Conservation (phyloP, 768 basidiomycete species). For the Leccinum disarticulatum region DNA sequence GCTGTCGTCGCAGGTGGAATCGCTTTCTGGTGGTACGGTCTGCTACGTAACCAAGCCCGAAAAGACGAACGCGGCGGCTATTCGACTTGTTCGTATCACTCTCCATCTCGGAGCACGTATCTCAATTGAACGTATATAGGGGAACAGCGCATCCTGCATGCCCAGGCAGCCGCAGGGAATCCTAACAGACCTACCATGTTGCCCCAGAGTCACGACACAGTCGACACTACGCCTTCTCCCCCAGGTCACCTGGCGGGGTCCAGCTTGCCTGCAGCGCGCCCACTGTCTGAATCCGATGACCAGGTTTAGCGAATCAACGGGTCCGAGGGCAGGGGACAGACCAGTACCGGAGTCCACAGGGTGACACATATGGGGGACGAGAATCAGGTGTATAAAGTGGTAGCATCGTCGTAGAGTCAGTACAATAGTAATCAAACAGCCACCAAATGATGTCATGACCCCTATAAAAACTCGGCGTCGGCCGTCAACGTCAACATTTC, state of each 20-base stretch:
- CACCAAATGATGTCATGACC: conserved; percentile 31
- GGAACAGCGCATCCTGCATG: conserved; percentile 30
- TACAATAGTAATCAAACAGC: background rate
- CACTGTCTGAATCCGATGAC: background rate
- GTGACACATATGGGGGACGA: background rate
- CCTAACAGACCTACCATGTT: conserved; percentile 17
- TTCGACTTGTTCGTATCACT: conserved; percentile 17
- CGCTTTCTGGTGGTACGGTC: conserved; percentile 21
- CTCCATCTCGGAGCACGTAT: background rate
- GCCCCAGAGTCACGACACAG: background rate
- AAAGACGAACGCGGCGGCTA: conserved; percentile 19
- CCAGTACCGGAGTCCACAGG: background rate
- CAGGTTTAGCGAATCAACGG: background rate
- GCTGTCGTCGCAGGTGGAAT: conserved; percentile 21
- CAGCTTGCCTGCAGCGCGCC: background rate
- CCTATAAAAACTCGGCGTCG: conserved; percentile 23
- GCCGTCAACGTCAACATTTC: conserved; percentile 20
- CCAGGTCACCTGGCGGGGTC: background rate
- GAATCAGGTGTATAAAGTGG: background rate
- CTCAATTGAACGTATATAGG: conserved; percentile 4
- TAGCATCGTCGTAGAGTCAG: background rate
- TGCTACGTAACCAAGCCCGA: conserved; percentile 20
- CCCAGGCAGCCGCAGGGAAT: conserved; percentile 16
- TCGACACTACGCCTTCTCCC: background rate
- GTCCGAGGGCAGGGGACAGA: background rate